These are phyloP conservation scores for Carex parvula DNA, from an alignment of 176 grass and related monocot species.

Conservation along the genomic window DNA sequence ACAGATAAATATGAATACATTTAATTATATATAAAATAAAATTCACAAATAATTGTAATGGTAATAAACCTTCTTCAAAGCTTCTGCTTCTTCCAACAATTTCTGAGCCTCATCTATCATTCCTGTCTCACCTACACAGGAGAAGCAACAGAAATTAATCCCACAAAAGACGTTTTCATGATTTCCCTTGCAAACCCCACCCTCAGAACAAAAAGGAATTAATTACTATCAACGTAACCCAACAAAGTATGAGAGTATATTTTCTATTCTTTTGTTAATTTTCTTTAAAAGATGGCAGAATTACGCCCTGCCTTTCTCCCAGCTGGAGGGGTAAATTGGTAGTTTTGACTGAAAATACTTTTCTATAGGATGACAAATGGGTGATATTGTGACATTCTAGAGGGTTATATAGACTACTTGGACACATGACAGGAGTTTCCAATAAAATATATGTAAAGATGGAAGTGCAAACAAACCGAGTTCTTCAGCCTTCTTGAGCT, in stretches of 20 bases:
- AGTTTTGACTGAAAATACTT: neutral
- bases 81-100: slow-evolving; percentile 91
- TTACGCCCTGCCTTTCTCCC: neutral
- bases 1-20: neutral
- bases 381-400: slow-evolving; percentile 9
- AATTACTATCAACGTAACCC: neutral
- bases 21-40: slow-evolving; percentile 14
- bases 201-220: neutral
- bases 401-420: slow-evolving; percentile 6
- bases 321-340: neutral
- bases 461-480: slow-evolving; percentile 49
- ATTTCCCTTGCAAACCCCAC: neutral
- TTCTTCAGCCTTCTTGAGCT: slow-evolving; percentile 91
- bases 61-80: slow-evolving; percentile 71
- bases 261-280: neutral
- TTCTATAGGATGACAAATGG: neutral
- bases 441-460: slow-evolving; percentile 9
- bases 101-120: slow-evolving; percentile 97
- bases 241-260: neutral
- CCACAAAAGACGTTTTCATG: neutral
- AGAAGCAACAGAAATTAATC: slow-evolving; percentile 26
- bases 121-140: slow-evolving; percentile 62
- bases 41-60: slow-evolving; percentile 15
- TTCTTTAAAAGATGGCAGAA: neutral
- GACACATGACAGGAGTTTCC: neutral